Percentiles rank a stretch among this genome's conserved stretches.
phyloP scores from a whole-genome alignment of 208 protist genomes.

The Leishmania mexicana region DNA sequence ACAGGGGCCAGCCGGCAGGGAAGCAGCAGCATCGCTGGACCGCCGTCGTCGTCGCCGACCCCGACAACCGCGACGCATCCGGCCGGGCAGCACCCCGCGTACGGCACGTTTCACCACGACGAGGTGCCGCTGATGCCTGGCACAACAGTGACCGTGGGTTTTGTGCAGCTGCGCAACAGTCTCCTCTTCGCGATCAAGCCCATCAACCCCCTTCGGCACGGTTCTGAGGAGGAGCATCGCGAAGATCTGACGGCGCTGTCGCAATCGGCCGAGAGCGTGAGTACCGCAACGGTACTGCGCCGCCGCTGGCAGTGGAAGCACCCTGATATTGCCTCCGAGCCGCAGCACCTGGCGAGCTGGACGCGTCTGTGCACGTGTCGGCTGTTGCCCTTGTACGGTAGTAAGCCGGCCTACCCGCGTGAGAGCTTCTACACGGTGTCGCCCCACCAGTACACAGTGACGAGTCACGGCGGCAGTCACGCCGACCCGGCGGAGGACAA shows the following conservation, averaged over 20 bases:
- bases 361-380: constrained; percentile 65
- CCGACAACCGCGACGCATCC: neutral
- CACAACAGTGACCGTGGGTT: constrained; percentile 40
- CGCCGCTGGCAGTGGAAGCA: constrained; percentile 80
- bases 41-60: neutral
- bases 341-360: constrained; percentile 53
- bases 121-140: constrained; percentile 9
- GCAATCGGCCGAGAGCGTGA: constrained; percentile 55
- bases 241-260: constrained; percentile 29
- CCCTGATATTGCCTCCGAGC: constrained; percentile 46
- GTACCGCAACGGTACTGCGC: constrained; percentile 64
- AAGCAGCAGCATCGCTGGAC: neutral
- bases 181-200: constrained; percentile 80
- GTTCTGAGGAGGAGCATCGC: constrained; percentile 24
- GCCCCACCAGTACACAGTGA: constrained; percentile 80
- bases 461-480: constrained; percentile 14
- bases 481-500: constrained; percentile 25
- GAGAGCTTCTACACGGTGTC: constrained; percentile 77
- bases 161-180: constrained; percentile 76
- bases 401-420: constrained; percentile 67
- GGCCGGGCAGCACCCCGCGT: neutral
- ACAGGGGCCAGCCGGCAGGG: neutral
- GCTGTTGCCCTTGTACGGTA: constrained; percentile 81
- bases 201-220: constrained; percentile 49
- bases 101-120: neutral